Evolutionary conservation across 192 early-diverging fungal genomes (phyloP).

Genomic region (Cetraspora pellucida): DNA sequence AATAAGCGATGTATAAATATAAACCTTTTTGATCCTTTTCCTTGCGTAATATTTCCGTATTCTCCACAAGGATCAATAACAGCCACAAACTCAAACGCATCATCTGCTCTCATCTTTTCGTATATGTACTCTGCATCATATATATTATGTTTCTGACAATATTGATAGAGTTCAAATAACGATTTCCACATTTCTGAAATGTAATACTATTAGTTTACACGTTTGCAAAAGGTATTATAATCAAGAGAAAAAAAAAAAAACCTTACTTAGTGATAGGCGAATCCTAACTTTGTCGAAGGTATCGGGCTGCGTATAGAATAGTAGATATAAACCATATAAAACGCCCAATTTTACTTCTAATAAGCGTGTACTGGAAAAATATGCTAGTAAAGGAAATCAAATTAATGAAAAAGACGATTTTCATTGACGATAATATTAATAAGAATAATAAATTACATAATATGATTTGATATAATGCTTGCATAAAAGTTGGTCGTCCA

Average conservation of each 20-base stretch:
- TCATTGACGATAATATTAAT: slow-evolving; percentile 28
- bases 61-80: slow-evolving; percentile 23
- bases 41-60: neutral
- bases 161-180: slow-evolving; percentile 47
- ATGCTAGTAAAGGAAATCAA: neutral
- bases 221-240: neutral
- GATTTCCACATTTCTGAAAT: slow-evolving; percentile 45
- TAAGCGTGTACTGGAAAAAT: neutral
- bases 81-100: slow-evolving; percentile 54
- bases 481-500: slow-evolving; percentile 59
- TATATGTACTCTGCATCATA: slow-evolving; percentile 51
- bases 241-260: neutral
- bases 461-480: slow-evolving; percentile 49
- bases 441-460: slow-evolving; percentile 44
- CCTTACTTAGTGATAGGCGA: slow-evolving; percentile 45
- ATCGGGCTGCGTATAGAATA: slow-evolving; percentile 61
- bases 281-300: slow-evolving; percentile 52
- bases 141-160: slow-evolving; percentile 48
- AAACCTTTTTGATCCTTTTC: neutral
- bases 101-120: slow-evolving; percentile 44
- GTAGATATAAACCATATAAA: slow-evolving; percentile 55
- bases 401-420: neutral
- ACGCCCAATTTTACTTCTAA: slow-evolving; percentile 54
- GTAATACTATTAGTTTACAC: neutral
- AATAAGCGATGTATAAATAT: too few relatives aligned